These are phyloP conservation scores for Aspergillus felis DNA, from an alignment of 2,329 filamentous ascomycete genomes.

Conservation along the genomic window DNA sequence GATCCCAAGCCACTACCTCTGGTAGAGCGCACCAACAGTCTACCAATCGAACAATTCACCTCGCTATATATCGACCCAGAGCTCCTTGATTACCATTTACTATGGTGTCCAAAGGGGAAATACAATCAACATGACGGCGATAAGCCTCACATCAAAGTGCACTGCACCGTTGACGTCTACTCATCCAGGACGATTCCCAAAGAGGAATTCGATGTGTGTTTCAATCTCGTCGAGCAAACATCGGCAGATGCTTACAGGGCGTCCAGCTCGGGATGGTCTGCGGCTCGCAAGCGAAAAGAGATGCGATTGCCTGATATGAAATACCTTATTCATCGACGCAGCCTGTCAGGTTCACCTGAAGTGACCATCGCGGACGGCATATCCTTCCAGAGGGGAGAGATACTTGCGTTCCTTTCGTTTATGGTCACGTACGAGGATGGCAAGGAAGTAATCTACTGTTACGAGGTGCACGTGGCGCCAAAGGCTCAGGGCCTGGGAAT, in stretches of 20 bases:
- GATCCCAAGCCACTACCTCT: constrained; percentile 23
- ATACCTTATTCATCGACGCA: constrained; percentile 49
- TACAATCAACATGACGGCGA: neutral
- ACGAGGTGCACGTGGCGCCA: constrained; percentile 56
- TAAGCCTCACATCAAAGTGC: constrained; percentile 1
- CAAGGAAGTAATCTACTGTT: constrained; percentile 58
- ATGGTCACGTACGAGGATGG: constrained; percentile 56
- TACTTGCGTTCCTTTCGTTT: constrained; percentile 50
- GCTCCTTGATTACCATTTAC: neutral
- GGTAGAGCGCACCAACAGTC: constrained; percentile 42
- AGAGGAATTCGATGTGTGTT: constrained; percentile 47
- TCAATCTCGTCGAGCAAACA: constrained; percentile 51
- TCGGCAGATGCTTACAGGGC: constrained; percentile 51
- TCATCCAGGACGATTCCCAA: constrained; percentile 35
- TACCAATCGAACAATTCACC: constrained; percentile 38
- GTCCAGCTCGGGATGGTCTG: constrained; percentile 54
- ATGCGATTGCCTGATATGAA: constrained; percentile 58
- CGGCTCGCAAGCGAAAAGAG: constrained; percentile 51
- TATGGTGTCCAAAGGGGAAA: neutral
- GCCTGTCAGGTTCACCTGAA: neutral
- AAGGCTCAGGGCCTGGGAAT: constrained; percentile 47
- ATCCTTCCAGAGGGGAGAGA: neutral
- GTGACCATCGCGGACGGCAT: neutral
- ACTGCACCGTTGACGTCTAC: constrained; percentile 27
- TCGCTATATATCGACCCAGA: constrained; percentile 26